Base-by-base conservation (phyloP, 768 basidiomycete genomes). In the Tricholoma sp. region DNA sequence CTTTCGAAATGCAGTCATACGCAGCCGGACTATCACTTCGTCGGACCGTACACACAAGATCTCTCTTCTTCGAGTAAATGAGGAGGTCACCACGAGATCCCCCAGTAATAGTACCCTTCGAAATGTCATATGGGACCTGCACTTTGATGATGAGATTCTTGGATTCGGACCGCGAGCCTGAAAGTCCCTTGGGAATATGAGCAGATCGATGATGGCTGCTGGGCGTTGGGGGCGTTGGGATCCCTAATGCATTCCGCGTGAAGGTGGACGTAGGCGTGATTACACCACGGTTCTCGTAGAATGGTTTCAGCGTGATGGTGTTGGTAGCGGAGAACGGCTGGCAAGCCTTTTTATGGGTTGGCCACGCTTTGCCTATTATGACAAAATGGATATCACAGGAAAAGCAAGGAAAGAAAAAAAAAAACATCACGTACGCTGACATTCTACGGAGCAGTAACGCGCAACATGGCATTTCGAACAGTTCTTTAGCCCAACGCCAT, bases 91-190 rank as follows among this genome's bases (percentile, higher is more conserved):
- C 73, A 15, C 50, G 53, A 24, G 15, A 55, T 18, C 32, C 33
- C 5, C 59, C 56, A 20, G 59, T 20, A 6, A 28, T 18, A 47
- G 47, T 58, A 39, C 37, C 41, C 56, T 56, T 6, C 0, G 29
- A 12, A 1, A 55, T 51, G 37, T 54, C 57, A 47, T 68, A 68
- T 0, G 81, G 78, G 0, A 80, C 68, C 60, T 85, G 83, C 0
- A 83, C 70, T 66, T 85, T 85, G 70, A 85, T 71, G 50, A 82
- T 66, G 59, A 82, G 65, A 36, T 63, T 65, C 66, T 81, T 81
- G 4, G 70, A 57, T 47, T 63, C 60, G 4, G 20, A 45, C 24
- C 24, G 24, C 2, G 24, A 24, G 24, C 24, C 24, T 17, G 42
- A 36, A 1, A 66, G 54, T 18, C 55, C 52, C 33, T 65, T 63